Conservation (phyloP, 768 basidiomycete species). For the Amanita molliuscula region DNA sequence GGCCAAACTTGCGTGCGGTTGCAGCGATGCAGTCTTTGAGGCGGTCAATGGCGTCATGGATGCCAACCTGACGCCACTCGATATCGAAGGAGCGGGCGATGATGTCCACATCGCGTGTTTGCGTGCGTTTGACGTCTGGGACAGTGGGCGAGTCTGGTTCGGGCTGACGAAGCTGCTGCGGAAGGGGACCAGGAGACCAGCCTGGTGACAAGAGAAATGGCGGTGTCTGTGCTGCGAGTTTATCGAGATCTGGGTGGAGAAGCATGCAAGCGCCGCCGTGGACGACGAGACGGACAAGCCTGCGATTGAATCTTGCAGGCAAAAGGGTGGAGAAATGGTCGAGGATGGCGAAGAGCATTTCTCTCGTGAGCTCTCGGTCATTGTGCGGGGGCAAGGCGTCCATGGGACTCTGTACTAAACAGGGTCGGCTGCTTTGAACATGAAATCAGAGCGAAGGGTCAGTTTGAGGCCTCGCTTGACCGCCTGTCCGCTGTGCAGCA, state of each 20-base stretch:
- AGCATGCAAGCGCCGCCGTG: constrained; percentile 74
- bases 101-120: constrained; percentile 62
- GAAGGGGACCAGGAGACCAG: constrained; percentile 1
- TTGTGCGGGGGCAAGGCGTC: constrained; percentile 19
- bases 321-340: constrained; percentile 40
- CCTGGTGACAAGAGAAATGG: constrained; percentile 8
- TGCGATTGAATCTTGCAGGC: constrained; percentile 30
- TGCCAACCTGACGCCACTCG: constrained; percentile 38
- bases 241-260: constrained; percentile 36
- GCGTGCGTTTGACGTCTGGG: constrained; percentile 27
- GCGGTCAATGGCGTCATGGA: constrained; percentile 42
- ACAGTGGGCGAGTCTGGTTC: constrained; percentile 17
- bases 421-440: constrained; percentile 10
- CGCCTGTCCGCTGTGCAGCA: constrained; percentile 33
- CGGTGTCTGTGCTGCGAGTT: constrained; percentile 20
- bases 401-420: too few species aligned
- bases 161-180: constrained; percentile 8
- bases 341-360: constrained; percentile 36
- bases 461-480: constrained; percentile 30
- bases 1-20: constrained; percentile 38
- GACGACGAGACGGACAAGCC: constrained; percentile 46
- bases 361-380: constrained; percentile 26
- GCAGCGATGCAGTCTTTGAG: constrained; percentile 44
- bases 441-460: constrained; percentile 29
- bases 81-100: constrained; percentile 49